Conservation (phyloP, 257 asterid genomes). For the Capsicum baccatum region DNA sequence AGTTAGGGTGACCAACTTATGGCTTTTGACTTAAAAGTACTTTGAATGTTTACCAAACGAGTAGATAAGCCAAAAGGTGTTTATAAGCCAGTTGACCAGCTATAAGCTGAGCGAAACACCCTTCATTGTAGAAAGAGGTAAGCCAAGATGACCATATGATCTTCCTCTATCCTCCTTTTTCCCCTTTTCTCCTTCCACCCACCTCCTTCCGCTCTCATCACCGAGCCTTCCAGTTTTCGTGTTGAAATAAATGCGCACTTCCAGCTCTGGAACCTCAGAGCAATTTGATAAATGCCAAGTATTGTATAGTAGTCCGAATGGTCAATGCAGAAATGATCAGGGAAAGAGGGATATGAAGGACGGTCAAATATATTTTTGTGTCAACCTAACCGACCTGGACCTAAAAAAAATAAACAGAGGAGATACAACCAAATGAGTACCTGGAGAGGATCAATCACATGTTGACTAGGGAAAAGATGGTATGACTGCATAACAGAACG, state of each 20-base stretch:
- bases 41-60: neutral
- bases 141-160: neutral
- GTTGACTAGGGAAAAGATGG: constrained; percentile 55
- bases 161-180: neutral
- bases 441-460: constrained; percentile 80
- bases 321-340: constrained; percentile 1
- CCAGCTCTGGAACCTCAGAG: constrained; percentile 4
- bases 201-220: neutral
- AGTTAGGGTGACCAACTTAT: neutral
- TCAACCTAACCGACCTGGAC: neutral
- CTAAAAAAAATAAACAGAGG: constrained; percentile 21
- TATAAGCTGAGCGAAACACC: neutral
- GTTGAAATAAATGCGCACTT: constrained; percentile 3
- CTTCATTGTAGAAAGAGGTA: neutral
- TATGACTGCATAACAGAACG: constrained; percentile 55
- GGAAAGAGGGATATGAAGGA: constrained; percentile 13
- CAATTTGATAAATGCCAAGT: neutral
- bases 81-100: constrained; percentile 11
- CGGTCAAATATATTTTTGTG: neutral
- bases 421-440: constrained; percentile 43
- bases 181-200: neutral
- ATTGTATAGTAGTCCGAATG: neutral
- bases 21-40: neutral
- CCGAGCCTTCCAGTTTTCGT: neutral
- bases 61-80: neutral